Evolutionary conservation across 805 yeast genomes (phyloP), one percentile per base, ranked within the genome.

Genomic region (Hemisphaericaspora nanyangensis): DNA sequence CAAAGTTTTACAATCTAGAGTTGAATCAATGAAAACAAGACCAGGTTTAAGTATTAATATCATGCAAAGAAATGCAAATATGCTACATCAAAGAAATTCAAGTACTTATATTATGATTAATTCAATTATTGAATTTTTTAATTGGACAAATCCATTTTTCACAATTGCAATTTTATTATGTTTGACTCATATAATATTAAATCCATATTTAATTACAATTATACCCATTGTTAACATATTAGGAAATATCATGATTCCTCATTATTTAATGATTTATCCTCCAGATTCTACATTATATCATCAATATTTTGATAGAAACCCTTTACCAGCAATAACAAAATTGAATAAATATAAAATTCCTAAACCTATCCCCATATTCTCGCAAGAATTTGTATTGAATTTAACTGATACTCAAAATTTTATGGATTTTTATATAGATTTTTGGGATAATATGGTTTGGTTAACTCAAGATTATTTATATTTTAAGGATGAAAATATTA

Each of bases 361-460:
- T 3, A 77, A 76, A 44, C 93, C 95, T 0, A 85, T 81, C 6
- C 84, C 90, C 4, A 88, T 87, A 56, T 68, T 85, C 35, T 80
- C 90, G 24, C 69, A 85, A 39, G 95, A 88, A 55, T 88, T 87
- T 54, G 60, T 82, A 16, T 55, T 87, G 40, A 88, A 88, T 55
- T 65, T 85, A 50, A 85, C 95, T 1, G 96, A 88, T 63, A 65
- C 87, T 42, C 96, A 88, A 54, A 88, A 88, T 55, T 82, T 80
- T 52, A 81, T 85, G 86, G 54, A 80, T 22, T 52, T 80, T 11
- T 86, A 82, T 55, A 80, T 83, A 7, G 56, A 64, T 10, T 60
- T 68, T 0, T 87, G 80, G 71, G 91, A 88, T 59, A 68, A 70
- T 17, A 36, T 77, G 4, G 64, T 70, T 16, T 60, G 67, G 48